These are phyloP conservation scores for Lipomyces kockii DNA, from an alignment of 805 yeast species.

Conservation along the genomic window DNA sequence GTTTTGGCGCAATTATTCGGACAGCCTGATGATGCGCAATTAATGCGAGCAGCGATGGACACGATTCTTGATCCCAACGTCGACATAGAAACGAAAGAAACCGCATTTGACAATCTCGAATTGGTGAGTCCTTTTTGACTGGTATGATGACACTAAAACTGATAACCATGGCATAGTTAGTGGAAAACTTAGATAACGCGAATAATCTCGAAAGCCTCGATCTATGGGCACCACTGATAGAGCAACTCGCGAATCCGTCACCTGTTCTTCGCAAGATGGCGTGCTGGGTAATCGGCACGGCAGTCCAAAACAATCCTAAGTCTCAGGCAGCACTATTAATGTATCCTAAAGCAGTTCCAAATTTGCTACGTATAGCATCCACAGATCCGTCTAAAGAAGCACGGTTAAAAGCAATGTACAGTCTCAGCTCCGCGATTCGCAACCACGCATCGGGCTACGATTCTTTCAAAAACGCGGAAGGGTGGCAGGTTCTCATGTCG, in stretches of 20 bases:
- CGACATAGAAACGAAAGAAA: conserved; percentile 63
- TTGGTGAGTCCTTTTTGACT: conserved; percentile 51
- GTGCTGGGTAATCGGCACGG: conserved; percentile 81
- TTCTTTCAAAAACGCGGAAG: conserved; percentile 60
- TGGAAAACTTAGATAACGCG: conserved; percentile 93
- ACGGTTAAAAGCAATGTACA: conserved; percentile 71
- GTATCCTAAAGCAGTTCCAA: conserved; percentile 42
- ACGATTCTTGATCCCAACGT: conserved; percentile 64
- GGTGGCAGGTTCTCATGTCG: conserved; percentile 55
- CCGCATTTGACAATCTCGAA: conserved; percentile 88
- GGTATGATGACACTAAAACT: not conserved
- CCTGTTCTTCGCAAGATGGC: conserved; percentile 60
- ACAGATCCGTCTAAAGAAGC: conserved; percentile 45
- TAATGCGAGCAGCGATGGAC: conserved; percentile 77
- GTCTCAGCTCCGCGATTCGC: conserved; percentile 72
- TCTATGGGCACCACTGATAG: conserved; percentile 76
- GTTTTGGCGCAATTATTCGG: conserved; percentile 75
- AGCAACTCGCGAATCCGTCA: conserved; percentile 53
- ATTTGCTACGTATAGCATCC: conserved; percentile 41
- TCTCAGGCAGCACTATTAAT: conserved; percentile 56
- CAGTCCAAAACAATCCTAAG: conserved; percentile 86
- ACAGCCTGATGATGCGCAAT: conserved; percentile 83
- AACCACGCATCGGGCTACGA: conserved; percentile 64
- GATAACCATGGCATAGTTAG: conserved; percentile 48
- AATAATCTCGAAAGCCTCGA: conserved; percentile 83